phyloP scores from a whole-genome alignment of 1,284 basidiomycete species.

The Chalciporus piperatoides region DNA sequence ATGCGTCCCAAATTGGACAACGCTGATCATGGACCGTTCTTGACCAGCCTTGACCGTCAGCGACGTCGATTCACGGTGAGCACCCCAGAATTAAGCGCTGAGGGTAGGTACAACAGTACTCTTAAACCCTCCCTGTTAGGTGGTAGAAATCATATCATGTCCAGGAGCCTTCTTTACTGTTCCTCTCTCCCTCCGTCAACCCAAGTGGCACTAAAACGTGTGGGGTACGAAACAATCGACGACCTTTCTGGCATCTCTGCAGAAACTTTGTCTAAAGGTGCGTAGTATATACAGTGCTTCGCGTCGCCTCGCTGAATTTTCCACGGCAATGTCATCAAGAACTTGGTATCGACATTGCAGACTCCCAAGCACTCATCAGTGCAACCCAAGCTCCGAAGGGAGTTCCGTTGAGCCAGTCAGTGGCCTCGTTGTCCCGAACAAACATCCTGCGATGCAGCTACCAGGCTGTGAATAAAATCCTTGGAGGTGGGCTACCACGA shows the following conservation, averaged over 20 bases:
- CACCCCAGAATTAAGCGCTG: neutral
- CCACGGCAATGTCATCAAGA: slow-evolving; percentile 33
- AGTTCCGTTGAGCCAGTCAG: slow-evolving; percentile 53
- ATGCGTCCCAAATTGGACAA: neutral
- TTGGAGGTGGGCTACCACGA: slow-evolving; percentile 56
- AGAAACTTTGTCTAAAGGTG: slow-evolving; percentile 45
- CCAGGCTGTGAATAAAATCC: slow-evolving; percentile 49
- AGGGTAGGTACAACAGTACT: slow-evolving; percentile 14
- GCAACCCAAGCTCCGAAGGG: slow-evolving; percentile 35
- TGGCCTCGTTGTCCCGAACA: slow-evolving; percentile 41
- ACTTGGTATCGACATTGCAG: slow-evolving; percentile 41
- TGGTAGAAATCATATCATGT: slow-evolving; percentile 23
- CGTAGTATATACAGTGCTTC: slow-evolving; percentile 5
- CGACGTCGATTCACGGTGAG: slow-evolving; percentile 7
- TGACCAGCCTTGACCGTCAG: neutral
- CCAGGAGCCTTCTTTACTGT: slow-evolving; percentile 28
- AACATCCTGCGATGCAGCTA: slow-evolving; percentile 36
- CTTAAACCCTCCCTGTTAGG: slow-evolving; percentile 1
- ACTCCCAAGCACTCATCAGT: slow-evolving; percentile 43
- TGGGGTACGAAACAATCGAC: slow-evolving; percentile 49
- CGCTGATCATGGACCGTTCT: slow-evolving; percentile 5
- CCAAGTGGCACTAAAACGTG: slow-evolving; percentile 39
- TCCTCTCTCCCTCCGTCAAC: slow-evolving; percentile 26
- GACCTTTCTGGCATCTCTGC: slow-evolving; percentile 42
- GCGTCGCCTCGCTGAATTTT: slow-evolving; percentile 1